Percentiles rank a stretch among this genome's conserved stretches.
These are phyloP conservation scores for Blastocladiella emersonii DNA, from an alignment of 371 early-diverging fungal genomes.

Conservation along the genomic window DNA sequence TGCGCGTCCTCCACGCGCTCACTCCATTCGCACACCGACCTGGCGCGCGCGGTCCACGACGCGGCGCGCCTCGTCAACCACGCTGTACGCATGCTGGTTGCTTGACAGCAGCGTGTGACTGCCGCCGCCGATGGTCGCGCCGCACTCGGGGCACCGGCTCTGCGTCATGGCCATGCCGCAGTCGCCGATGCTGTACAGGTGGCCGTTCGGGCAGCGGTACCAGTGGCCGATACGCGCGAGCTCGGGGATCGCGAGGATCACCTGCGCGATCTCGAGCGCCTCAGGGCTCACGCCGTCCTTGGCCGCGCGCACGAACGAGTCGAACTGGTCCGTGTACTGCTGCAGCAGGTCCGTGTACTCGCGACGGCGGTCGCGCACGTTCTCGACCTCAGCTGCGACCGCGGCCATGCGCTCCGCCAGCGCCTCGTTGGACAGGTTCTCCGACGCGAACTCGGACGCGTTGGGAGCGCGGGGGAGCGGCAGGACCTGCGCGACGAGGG, in stretches of 20 bases:
- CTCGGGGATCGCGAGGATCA: constrained; percentile 19
- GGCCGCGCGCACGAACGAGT: no score
- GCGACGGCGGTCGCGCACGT: no score
- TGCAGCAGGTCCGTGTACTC: no score
- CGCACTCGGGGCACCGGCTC: constrained; percentile 19
- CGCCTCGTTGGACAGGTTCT: not conserved
- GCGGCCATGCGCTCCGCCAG: not conserved
- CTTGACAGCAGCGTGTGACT: constrained; percentile 6
- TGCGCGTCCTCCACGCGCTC: no score
- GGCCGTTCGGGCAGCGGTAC: constrained; percentile 32
- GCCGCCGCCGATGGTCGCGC: constrained; percentile 11
- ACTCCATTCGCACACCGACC: no score
- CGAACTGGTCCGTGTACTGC: not conserved
- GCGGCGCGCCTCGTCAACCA: no score
- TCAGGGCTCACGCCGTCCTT: not conserved
- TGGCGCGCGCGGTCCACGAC: no score
- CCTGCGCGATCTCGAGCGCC: constrained; percentile 14
- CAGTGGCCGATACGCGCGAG: constrained; percentile 24
- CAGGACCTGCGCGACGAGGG: not conserved
- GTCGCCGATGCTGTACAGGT: constrained; percentile 24
- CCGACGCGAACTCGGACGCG: no score
- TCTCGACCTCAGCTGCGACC: no score
- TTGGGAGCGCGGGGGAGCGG: no score
- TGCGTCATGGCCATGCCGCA: constrained; percentile 22
- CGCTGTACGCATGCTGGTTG: no score